phyloP scores from a whole-genome alignment of 768 basidiomycete genomes.

The Xerocomellus dryophilus region DNA sequence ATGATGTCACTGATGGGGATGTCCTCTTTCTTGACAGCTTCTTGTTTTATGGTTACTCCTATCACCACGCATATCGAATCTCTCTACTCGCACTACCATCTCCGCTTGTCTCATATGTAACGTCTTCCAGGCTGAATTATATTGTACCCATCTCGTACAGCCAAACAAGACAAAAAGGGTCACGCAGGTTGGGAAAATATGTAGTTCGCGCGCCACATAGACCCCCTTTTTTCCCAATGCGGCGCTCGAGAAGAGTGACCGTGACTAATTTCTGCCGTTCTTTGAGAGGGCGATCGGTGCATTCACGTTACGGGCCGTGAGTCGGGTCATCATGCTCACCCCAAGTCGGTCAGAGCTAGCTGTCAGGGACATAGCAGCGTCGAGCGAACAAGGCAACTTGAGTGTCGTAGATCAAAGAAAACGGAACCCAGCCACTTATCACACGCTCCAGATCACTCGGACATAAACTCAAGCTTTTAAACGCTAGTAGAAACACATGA shows the following conservation, averaged over 20 bases:
- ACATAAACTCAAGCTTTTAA: background rate
- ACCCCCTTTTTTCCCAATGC: background rate
- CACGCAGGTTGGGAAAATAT: background rate
- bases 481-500: conserved; percentile 7
- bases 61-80: background rate
- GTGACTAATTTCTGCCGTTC: background rate
- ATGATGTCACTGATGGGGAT: background rate
- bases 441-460: background rate
- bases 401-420: background rate
- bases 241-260: background rate
- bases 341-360: too few relatives aligned
- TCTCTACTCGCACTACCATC: background rate
- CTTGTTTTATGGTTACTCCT: background rate
- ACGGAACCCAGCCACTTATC: background rate
- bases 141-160: background rate
- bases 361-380: too few relatives aligned
- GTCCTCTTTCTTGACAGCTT: background rate
- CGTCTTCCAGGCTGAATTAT: background rate
- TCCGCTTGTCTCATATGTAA: background rate
- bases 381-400: too few relatives aligned
- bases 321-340: too few relatives aligned
- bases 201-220: background rate
- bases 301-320: background rate
- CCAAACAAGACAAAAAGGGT: background rate
- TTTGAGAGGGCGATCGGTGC: conserved; percentile 10